Evolutionary conservation across 306 rosid genomes (phyloP).

Genomic region (Lathyrus aphaca): DNA sequence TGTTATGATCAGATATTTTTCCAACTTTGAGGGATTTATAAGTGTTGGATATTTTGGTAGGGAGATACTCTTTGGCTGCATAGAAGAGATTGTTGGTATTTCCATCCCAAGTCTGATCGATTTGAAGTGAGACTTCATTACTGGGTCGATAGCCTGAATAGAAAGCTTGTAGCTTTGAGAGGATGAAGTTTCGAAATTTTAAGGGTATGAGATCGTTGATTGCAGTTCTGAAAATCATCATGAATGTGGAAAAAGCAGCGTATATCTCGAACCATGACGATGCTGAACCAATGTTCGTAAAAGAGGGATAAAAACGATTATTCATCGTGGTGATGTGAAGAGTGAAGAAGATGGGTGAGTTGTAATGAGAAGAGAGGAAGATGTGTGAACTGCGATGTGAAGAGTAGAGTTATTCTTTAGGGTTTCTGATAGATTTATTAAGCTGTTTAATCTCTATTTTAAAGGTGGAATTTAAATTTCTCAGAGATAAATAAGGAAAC

Average conservation of each 20-base stretch:
- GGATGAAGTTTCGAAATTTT: background rate
- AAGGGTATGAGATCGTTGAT: constrained; percentile 46
- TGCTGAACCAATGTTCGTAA: constrained; percentile 19
- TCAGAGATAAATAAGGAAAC: too few species aligned
- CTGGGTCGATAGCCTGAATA: background rate
- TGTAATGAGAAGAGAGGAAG: background rate
- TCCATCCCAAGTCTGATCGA: constrained; percentile 7
- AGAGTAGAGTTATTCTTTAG: background rate
- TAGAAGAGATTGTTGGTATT: background rate
- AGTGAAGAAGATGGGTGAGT: background rate
- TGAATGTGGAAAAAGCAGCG: constrained; percentile 44
- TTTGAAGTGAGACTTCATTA: constrained; percentile 25
- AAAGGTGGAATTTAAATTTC: too few species aligned
- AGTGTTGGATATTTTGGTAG: background rate
- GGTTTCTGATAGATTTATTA: background rate
- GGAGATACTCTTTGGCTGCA: constrained; percentile 19
- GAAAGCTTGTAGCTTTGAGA: constrained; percentile 15
- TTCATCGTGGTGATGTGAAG: background rate
- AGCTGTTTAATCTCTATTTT: too few species aligned
- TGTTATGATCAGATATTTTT: background rate
- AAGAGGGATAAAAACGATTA: background rate
- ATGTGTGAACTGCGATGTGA: background rate
- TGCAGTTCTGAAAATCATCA: constrained; percentile 42
- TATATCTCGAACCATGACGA: constrained; percentile 53
- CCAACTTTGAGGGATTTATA: constrained; percentile 31